phyloP scores from a whole-genome alignment of 108 stramenopile species.

The Skeletonema potamos region DNA sequence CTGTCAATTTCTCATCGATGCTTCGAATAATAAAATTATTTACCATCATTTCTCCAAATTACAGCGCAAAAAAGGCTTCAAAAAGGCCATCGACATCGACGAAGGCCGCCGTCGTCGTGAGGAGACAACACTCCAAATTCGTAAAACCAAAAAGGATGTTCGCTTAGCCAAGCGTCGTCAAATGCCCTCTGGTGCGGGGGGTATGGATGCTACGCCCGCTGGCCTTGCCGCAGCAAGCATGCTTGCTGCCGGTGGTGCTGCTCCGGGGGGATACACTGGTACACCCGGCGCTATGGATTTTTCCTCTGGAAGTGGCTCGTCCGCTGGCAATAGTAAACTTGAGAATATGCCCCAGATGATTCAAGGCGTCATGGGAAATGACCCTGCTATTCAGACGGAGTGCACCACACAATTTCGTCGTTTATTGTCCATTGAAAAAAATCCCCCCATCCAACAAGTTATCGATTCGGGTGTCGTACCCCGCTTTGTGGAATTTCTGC shows the following conservation, averaged over 20 bases:
- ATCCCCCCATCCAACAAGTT: slow-evolving; percentile 98
- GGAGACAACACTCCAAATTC: slow-evolving; percentile 97
- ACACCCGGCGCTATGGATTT: slow-evolving; percentile 3
- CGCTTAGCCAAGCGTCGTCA: slow-evolving; percentile 93
- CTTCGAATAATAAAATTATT: not conserved
- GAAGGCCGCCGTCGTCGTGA: slow-evolving; percentile 93
- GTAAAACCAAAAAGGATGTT: slow-evolving; percentile 97
- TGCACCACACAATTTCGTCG: slow-evolving; percentile 95
- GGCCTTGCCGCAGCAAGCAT: slow-evolving; percentile 76
- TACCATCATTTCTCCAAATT: not conserved
- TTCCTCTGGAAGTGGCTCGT: slow-evolving; percentile 6
- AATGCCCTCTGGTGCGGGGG: slow-evolving; percentile 50
- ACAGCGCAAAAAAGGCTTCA: slow-evolving; percentile 90
- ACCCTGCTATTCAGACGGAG: slow-evolving; percentile 82
- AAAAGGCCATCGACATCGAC: slow-evolving; percentile 92
- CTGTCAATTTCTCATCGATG: not conserved
- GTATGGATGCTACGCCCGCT: slow-evolving; percentile 57
- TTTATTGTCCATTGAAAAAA: slow-evolving; percentile 94
- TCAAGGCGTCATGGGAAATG: slow-evolving; percentile 85
- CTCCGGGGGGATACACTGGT: slow-evolving; percentile 32
- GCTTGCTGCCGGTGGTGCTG: slow-evolving; percentile 63
- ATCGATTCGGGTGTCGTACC: slow-evolving; percentile 97
- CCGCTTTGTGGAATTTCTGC: slow-evolving; percentile 95
- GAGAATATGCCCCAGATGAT: slow-evolving; percentile 91
- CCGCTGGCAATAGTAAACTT: slow-evolving; percentile 52